A percentile compares a stretch with the other conserved stretches of the same genome.
phyloP scores from a whole-genome alignment of 2,329 filamentous ascomycete species.

The Coleophoma eucalyptorum region DNA sequence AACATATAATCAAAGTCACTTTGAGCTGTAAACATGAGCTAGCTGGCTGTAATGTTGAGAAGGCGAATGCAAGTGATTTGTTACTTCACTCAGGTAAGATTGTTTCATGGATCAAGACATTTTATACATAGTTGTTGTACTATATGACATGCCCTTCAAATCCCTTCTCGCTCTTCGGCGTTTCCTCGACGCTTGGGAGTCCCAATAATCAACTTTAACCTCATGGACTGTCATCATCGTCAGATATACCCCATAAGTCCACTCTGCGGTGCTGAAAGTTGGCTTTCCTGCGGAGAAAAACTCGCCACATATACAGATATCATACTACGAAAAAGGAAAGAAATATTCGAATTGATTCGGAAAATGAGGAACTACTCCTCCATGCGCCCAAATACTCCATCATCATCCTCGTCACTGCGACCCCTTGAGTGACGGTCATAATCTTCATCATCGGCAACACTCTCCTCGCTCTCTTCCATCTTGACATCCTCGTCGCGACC shows the following conservation, averaged over 20 bases:
- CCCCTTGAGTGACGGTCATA: conserved; percentile 55
- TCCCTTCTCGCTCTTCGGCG: conserved; percentile 16
- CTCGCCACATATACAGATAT: conserved; percentile 43
- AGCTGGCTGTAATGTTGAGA: no score
- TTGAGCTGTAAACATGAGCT: no score
- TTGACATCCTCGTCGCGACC: conserved; percentile 60
- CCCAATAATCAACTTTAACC: conserved; percentile 62
- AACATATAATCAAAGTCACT: no score
- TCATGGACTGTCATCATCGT: conserved; percentile 46
- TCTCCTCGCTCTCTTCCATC: conserved; percentile 64
- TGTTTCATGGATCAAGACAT: conserved; percentile 10
- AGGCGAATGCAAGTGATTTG: no score
- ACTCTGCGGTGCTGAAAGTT: conserved; percentile 67
- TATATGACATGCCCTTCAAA: conserved; percentile 19
- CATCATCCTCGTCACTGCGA: conserved; percentile 83
- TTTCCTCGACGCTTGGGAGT: conserved; percentile 60
- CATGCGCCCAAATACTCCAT: conserved; percentile 95
- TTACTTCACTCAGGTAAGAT: background rate
- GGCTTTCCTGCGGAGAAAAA: conserved; percentile 52
- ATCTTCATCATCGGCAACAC: conserved; percentile 61
- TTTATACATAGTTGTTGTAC: conserved; percentile 20
- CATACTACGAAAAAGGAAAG: conserved; percentile 21
- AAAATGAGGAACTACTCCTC: conserved; percentile 61
- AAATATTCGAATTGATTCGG: conserved; percentile 4
- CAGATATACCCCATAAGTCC: conserved; percentile 32